Base-by-base conservation (phyloP, 2,329 filamentous ascomycete species). In the Xylaria sp. region DNA sequence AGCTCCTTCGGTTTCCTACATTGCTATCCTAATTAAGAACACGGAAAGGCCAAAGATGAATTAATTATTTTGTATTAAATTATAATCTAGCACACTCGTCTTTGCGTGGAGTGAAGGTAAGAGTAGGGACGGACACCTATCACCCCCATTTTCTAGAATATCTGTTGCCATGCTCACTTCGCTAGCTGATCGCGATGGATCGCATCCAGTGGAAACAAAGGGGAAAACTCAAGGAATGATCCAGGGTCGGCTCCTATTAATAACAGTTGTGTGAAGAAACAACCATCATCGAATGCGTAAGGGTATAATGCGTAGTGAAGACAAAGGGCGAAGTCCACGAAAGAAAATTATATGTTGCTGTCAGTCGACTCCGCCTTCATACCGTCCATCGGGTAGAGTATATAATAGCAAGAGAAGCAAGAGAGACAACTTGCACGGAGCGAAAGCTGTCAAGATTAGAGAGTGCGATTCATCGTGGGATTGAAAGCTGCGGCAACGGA, bases 221-320 rank as follows among this genome's bases (percentile, higher is more conserved):
- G 59, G 50, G 37, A 54, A 56, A 50, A 23, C 56, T 48, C 52
- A 42, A 55, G 19, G 60, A 64, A 59, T 49, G 60, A 66, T 66
- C 60, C 64, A 66, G 62, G 54, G 53, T 57, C 52, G 53, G 54
- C 58, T 57, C 52, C 58, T 37, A 58, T 58, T 58, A 59, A 48
- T 48, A 59, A 54, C 49, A 55, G 53, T 52, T 42, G 59, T 35
- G 19, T 42, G n/a, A 52, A 51, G 48, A 51, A 62, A 35, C 52
- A 34, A 51, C 55, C 57, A 57, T 60, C 57, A 54, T 65, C 59
- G 63, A 66, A 66, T 66, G 64, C 67, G 64, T 66, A 67, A 63
- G 67, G 68, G 67, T 70, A 70, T 70, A 70, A 65, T 69, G 68
- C 66, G 61, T 55, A 50, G 34, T 57, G 58, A 57, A 51, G 49